Evolutionary conservation across 495 filamentous ascomycete species (phyloP), one percentile per base, ranked within the genome.

Genomic region (Cladorrhinum samala): DNA sequence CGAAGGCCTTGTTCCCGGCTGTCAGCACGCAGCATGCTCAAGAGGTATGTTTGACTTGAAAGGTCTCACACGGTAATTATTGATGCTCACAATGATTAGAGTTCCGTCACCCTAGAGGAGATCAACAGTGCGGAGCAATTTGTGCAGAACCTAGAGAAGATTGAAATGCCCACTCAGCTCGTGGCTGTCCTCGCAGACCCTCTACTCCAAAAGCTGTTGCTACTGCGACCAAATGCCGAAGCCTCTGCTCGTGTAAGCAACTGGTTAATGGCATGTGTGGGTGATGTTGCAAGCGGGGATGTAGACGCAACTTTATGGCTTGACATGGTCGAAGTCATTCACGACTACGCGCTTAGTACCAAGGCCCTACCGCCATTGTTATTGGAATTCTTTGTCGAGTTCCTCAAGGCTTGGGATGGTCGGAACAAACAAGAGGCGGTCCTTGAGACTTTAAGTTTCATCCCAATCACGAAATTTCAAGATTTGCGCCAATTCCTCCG

Each of bases 91-190:
- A 9, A 25, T n/a, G 0, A 13, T 23, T 58, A 86, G 80, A 64
- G 72, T 21, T 82, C 83, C 1, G 69, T 85, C 27, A 87, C 89
- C 0, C 66, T 94, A 6, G 91, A 95, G 61, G 89, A 93, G 56
- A 78, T 94, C 38, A 85, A 89, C 51, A 81, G 75, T 55, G 78
- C 85, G 18, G 73, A 85, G 17, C 77, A 84, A 53, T 86, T 96
- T 58, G 82, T 91, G 14, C 77, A 80, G 17, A 89, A 82, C 42
- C 65, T 95, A 7, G 89, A 95, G 53, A 83, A 77, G 56, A 83
- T 96, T 30, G 87, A 92, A 60, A 68, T 89, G 33, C 89, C 89
- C 4, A 89, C 84, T 50, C 89, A 94, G 65, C 74, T 93, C 2
- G 83, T 88, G 20, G 88, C 91, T 6, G 81, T 82, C 9, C 68